Base-by-base conservation (phyloP, 1,284 basidiomycete genomes). In the Malassezia pachydermatis region DNA sequence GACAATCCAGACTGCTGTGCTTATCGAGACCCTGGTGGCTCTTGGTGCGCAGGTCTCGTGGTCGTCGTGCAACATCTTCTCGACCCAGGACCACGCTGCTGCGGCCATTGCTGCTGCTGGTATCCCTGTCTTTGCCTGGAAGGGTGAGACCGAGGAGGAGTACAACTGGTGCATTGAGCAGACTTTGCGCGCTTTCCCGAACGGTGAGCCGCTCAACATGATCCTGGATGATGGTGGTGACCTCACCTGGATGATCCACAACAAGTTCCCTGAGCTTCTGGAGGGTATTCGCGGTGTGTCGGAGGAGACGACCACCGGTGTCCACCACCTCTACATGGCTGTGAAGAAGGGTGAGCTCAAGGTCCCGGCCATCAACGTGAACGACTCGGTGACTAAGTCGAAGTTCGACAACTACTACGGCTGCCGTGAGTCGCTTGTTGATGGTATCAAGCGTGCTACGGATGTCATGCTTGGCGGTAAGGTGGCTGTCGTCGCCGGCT, bases 31-130 rank as follows among this genome's bases (percentile, higher is more conserved):
- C 33, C 80, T 99, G 65, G 84, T 82, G 62, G 84, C 83, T 61
- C 83, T 98, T 68, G 92, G 92, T 73, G 92, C 94, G 60, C 84
- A 96, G 76, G 92, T 99, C 58, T 82, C 92, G 65, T 99, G 92
- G 94, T 98, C 94, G 38, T 98, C 92, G 66, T 95, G 90, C 78
- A 98, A 99, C 80, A 99, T 99, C 75, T 99, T 94, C 78, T 98
- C 94, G 49, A 99, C 92, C 50, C 94, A 76, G 69, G 92, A 98
- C 75, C 92, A 98, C 76, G 92, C 92, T 55, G 94, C 92, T 54
- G 86, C 92, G 60, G 94, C 88, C 41, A 96, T 98, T 64, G 92
- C 92, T 58, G 92, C 90, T 22, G 94, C 94, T 56, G 92, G 92
- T 65, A 86, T 98, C 48, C 92, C 92, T 63, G 92, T 98, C 71